phyloP scores from a whole-genome alignment of 257 asterid species.

The Solanum clarkiae region DNA sequence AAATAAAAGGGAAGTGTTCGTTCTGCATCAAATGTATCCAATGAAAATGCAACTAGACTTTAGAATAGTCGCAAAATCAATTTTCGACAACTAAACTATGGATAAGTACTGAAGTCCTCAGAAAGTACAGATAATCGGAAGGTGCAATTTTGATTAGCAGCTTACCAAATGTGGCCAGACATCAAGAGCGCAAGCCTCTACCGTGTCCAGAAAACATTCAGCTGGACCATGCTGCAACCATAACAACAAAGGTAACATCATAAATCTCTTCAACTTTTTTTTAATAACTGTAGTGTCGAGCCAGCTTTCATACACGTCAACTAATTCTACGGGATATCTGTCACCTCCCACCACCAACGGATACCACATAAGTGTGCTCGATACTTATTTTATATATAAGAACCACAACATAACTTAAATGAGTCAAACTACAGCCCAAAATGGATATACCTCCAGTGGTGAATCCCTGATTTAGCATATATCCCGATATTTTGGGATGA shows the following conservation, averaged over 20 bases:
- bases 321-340: neutral
- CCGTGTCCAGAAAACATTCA: constrained; percentile 72
- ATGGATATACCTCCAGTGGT: neutral
- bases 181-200: constrained; percentile 90
- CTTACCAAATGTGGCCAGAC: constrained; percentile 88
- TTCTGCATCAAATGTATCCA: constrained; percentile 40
- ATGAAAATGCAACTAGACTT: neutral
- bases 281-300: too few relatives aligned
- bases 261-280: neutral
- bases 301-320: too few relatives aligned
- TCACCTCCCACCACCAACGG: neutral
- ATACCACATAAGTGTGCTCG: neutral
- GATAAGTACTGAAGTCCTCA: neutral
- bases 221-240: constrained; percentile 61
- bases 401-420: neutral
- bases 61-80: neutral
- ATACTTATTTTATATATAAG: neutral
- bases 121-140: neutral
- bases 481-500: too few relatives aligned
- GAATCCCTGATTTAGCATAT: too few relatives aligned
- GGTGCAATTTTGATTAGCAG: neutral
- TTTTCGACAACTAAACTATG: neutral
- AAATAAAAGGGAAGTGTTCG: constrained; percentile 61
- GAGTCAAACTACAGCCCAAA: neutral
- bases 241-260: neutral